Conservation (phyloP, 306 rosid species). For the Vachellia pachyceras region DNA sequence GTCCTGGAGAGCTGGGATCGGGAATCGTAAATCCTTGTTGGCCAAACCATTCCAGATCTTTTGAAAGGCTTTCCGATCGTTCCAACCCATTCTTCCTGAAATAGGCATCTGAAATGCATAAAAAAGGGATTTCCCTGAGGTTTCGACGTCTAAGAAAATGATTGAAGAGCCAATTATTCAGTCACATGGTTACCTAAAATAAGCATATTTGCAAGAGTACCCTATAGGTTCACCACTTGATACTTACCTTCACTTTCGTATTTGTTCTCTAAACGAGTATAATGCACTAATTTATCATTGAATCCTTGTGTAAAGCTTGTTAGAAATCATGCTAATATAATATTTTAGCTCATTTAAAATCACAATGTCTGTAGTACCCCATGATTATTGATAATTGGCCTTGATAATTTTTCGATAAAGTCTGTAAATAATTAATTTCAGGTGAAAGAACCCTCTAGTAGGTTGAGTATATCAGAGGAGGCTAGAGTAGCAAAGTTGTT, state of each 20-base stretch:
- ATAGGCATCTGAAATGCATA: constrained; percentile 58
- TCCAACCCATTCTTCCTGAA: constrained; percentile 89
- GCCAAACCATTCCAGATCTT: constrained; percentile 75
- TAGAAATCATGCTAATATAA: neutral
- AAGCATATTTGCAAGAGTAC: no score
- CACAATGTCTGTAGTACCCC: neutral
- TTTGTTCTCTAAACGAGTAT: neutral
- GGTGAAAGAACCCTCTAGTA: neutral
- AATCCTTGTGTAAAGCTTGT: neutral
- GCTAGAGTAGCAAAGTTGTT: neutral
- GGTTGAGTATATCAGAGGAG: neutral
- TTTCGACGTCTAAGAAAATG: neutral
- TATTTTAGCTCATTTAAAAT: constrained; percentile 12
- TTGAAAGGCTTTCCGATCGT: constrained; percentile 62
- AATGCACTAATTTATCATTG: neutral
- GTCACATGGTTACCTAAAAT: neutral
- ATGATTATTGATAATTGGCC: neutral
- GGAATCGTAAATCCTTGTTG: constrained; percentile 66
- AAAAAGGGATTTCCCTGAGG: neutral
- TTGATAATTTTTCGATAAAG: neutral
- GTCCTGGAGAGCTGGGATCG: constrained; percentile 61
- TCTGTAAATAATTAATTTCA: neutral
- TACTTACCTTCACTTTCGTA: neutral
- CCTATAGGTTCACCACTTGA: neutral
- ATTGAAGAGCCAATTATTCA: neutral